Base-by-base conservation (phyloP, 2,329 filamentous ascomycete genomes). In the Periconia sp. region DNA sequence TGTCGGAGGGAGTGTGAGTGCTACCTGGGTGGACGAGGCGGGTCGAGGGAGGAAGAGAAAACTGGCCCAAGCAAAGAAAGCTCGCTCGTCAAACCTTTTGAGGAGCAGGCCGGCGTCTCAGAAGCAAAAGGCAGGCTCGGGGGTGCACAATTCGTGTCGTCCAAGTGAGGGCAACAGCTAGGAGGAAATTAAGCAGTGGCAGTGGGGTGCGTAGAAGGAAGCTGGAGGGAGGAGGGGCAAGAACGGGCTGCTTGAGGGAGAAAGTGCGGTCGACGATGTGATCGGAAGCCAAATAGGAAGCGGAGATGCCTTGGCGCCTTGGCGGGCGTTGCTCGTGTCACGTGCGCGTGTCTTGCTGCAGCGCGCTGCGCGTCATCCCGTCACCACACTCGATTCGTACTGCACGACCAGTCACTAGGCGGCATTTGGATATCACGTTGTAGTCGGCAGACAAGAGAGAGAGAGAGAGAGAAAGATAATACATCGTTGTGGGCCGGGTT, bases 51-150 rank as follows among this genome's bases (percentile, higher is more conserved):
- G 48, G 44, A 39, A 56, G 56, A 56, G 61, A 56, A 59, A 65
- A 63, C 51, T 50, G 57, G 55, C 60, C 58, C 51, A 63, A 58
- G 59, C 50, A 68, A 68, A 65, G 65, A 68, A 68, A 68, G 63
- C 59, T 66, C 60, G 57, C 58, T 61, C 58, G 61, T 66, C 66
- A 69, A 69, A 69, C 66, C 66, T 69, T 68, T 43, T 55, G 57
- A 52, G 47, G 56, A 51, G 55, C 59, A 57, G 48, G 54, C 51
- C 50, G 48, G 49, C 48, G 56, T 59, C 50, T 59, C 52, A 56
- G 52, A 47, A 31, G 24, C 25, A 43, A 46, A 54, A 45, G 43
- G 44, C 41, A 42, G 50, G 46, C 51, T 44, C 46, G 52, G 49
- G 42, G 47, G 36, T 12, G 48, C 52, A 50, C 45, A 45, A 46